These are phyloP conservation scores for Eragrostis curvula DNA, from an alignment of 176 grass and related monocot genomes.

Conservation along the genomic window DNA sequence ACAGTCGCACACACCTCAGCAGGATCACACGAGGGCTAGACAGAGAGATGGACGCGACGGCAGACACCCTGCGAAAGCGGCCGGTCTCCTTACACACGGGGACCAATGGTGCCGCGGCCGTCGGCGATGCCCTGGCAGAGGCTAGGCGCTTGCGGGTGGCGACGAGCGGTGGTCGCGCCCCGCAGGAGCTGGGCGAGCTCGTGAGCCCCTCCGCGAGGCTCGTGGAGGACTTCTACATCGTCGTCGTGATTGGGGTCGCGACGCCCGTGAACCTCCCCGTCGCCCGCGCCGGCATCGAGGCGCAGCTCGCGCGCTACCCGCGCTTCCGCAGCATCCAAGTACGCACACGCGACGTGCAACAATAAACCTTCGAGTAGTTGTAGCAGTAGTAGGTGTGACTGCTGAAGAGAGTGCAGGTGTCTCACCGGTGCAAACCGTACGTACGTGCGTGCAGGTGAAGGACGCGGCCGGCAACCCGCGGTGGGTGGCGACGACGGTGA, in stretches of 20 bases:
- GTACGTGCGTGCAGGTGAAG: slow-evolving; percentile 43
- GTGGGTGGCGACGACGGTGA: slow-evolving; percentile 65
- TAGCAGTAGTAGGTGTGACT: too few species aligned
- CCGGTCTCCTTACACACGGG: slow-evolving; percentile 22
- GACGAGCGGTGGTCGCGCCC: background rate
- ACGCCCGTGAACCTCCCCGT: slow-evolving; percentile 49
- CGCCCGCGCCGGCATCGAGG: slow-evolving; percentile 62
- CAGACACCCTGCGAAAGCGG: slow-evolving; percentile 38
- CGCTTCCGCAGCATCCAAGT: slow-evolving; percentile 90
- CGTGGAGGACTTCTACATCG: slow-evolving; percentile 73
- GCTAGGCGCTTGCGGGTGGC: background rate
- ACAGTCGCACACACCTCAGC: background rate
- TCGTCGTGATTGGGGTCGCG: slow-evolving; percentile 58
- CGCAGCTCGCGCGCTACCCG: slow-evolving; percentile 68
- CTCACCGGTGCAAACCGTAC: too few species aligned
- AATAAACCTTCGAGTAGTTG: too few species aligned
- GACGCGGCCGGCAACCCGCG: slow-evolving; percentile 40
- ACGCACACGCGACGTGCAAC: background rate
- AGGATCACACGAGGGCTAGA: background rate
- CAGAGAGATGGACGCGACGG: slow-evolving; percentile 18
- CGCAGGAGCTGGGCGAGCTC: slow-evolving; percentile 42
- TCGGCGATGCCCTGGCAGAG: background rate
- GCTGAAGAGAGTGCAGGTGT: too few species aligned
- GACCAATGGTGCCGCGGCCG: slow-evolving; percentile 12
- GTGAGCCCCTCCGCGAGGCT: slow-evolving; percentile 72